Base-by-base conservation (phyloP, 1,284 basidiomycete genomes). In the Sporisorium scitamineum region DNA sequence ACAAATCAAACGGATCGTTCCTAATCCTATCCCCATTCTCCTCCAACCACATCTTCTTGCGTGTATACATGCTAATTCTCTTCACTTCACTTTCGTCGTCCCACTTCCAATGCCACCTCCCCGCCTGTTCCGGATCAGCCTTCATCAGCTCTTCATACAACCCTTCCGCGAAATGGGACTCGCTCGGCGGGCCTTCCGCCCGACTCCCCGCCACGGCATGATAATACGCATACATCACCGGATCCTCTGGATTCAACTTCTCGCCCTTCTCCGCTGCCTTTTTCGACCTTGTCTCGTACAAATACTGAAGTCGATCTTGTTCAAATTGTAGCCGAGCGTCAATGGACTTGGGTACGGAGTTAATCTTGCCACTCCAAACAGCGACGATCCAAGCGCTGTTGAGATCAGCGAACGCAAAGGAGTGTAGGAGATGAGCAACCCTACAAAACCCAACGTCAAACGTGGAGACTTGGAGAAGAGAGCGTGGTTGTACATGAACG, bases 341-440 rank as follows among this genome's bases (percentile, higher is more conserved):
- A 20, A 80, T 26, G 4, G 42, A 24, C 2, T n/a, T 1, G 3
- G 72, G 76, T 13, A 75, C 54, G 13, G 73, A 45, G 16, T 57
- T 44, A 62, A 79, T 62, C 13, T 61, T 60, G 24, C 74, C 77
- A 1, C 57, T 27, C 74, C 78, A 81, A 6, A 82, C 70, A 13
- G 59, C 60, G 8, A 62, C 56, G 16, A 81, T 55, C 70, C 70
- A 70, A 5, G 70, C 65, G 13, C 55, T 61, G 31, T 62, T 50
- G 16, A 80, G 44, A 48, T 81, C 78, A 47, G 70, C 65, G 32
- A 67, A 61, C 18, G 47, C 47, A 26, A 81, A 81, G 10, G 79
- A 54, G 72, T 76, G 20, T 48, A 70, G n/a, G 58, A 55, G 10
- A 81, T 63, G 6, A 74, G 44, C 24, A 82, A 31, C 5, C 79